Percentiles rank a stretch among this genome's conserved stretches.
Conservation (phyloP, 768 basidiomycete species). For the Lentinus brumalis region DNA sequence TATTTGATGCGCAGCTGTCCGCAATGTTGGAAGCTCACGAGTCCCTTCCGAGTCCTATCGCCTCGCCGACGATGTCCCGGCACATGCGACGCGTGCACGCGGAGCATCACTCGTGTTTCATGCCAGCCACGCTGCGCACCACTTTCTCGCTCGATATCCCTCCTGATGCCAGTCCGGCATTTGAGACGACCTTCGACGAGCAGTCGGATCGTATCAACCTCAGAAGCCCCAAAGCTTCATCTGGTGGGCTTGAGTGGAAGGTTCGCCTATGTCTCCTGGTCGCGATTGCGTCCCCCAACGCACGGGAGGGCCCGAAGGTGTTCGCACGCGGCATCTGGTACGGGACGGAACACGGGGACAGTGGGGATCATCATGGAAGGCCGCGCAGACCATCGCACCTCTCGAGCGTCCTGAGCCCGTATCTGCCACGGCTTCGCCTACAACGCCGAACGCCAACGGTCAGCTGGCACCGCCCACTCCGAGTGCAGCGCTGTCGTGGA, state of each 20-base stretch:
- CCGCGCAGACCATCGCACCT: constrained; percentile 58
- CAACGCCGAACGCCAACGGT: constrained; percentile 20
- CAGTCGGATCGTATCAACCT: constrained; percentile 23
- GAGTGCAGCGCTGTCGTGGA: constrained; percentile 37
- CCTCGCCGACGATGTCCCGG: constrained; percentile 47
- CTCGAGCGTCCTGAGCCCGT: constrained; percentile 45
- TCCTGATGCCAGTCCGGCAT: constrained; percentile 86
- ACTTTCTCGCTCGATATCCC: constrained; percentile 93
- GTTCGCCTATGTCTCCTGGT: constrained; percentile 87
- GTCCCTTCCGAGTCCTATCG: constrained; percentile 64
- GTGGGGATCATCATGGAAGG: constrained; percentile 73
- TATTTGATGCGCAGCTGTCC: constrained; percentile 59
- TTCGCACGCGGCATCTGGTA: constrained; percentile 52
- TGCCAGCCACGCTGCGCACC: constrained; percentile 70
- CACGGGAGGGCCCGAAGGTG: constrained; percentile 52
- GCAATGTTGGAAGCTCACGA: constrained; percentile 92
- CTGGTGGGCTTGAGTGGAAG: constrained; percentile 90
- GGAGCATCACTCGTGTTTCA: constrained; percentile 81
- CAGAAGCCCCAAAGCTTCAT: constrained; percentile 20
- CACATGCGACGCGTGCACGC: constrained; percentile 78
- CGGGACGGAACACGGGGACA: constrained; percentile 63
- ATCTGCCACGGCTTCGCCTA: constrained; percentile 25
- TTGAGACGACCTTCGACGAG: constrained; percentile 48
- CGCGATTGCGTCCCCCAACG: constrained; percentile 55
- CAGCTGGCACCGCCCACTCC: constrained; percentile 14